Base-by-base conservation (phyloP, 345 rosid species). In the Populus deltoides region DNA sequence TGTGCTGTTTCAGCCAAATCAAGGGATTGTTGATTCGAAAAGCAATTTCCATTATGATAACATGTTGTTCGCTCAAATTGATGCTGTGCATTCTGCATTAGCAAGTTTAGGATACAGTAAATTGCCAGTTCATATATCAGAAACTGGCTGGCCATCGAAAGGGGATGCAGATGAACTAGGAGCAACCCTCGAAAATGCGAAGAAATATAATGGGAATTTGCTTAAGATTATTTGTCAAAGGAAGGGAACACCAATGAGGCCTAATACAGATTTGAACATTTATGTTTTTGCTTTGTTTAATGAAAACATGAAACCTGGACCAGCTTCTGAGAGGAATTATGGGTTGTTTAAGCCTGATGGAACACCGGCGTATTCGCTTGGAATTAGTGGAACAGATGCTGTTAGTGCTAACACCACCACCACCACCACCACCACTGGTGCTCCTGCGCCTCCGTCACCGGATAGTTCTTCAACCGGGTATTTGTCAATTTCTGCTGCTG, bases 131-230 rank as follows among this genome's bases (percentile, higher is more conserved):
- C 90, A 90, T 71, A 90, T 97, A 74, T 97, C 98, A 65, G 99
- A 97, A 82, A 97, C 98, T 0, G 99, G 99, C 31, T 97, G 99
- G 99, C 99, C 99, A 15, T 94, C 99, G 0, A 92, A 88, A 74
- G 99, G 99, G 24, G 99, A 94, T 59, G 88, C 36, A 15, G 92
- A 94, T 20, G 99, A 97, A 82, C 77, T 84, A 0, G 99, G 99
- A 8, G 98, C 98, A 0, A 87, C 95, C 5, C 81, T 70, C 11
- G 98, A 97, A 22, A 92, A 97, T 53, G 99, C 98, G 0, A 90
- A 88, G 90, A 91, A 80, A 77, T 97, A 94, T 38, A 94, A 97
- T 41, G 93, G 97, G 24, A 97, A 97, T 80, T 63, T 94, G 84
- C 84, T 94, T 1, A 94, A 90, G 87, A 55, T 88, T 53, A 84